These are phyloP conservation scores for Plasmodium coatneyi DNA, from an alignment of 169 alveolate genomes.

Conservation along the genomic window DNA sequence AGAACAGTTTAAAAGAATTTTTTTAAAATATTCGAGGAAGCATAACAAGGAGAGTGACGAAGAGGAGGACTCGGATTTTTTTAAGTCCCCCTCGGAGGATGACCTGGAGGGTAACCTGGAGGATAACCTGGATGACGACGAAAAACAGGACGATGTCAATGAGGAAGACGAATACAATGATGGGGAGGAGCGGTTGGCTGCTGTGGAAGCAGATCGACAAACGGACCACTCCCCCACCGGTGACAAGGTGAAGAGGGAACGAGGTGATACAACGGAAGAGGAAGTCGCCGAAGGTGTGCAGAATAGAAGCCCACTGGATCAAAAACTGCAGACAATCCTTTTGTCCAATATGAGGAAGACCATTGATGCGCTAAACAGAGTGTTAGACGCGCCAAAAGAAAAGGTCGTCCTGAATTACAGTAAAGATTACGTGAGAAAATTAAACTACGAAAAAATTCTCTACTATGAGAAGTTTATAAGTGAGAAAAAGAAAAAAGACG, in stretches of 20 bases:
- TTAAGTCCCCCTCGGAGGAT: not conserved
- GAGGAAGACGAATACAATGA: not conserved
- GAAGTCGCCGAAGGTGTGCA: not conserved
- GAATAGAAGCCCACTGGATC: not conserved
- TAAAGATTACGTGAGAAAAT: slow-evolving; percentile 19
- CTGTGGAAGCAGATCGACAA: not conserved
- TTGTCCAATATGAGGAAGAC: slow-evolving; percentile 24
- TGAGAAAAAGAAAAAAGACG: slow-evolving; percentile 23
- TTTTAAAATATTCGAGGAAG: slow-evolving; percentile 41
- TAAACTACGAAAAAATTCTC: slow-evolving; percentile 28
- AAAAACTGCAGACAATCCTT: not conserved
- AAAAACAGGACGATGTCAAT: not conserved
- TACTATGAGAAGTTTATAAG: slow-evolving; percentile 36
- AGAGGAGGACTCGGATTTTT: slow-evolving; percentile 9
- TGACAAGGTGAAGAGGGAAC: not conserved
- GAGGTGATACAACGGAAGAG: not conserved
- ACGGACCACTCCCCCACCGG: not conserved
- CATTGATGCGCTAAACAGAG: slow-evolving; percentile 8
- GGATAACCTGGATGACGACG: too few relatives aligned
- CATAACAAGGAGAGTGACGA: slow-evolving; percentile 2
- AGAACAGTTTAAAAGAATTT: slow-evolving; percentile 2
- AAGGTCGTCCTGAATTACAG: not conserved
- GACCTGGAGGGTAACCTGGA: too few relatives aligned
- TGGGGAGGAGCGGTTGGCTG: not conserved
- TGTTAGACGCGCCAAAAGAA: not conserved